These are phyloP conservation scores for Collybiopsis confluens DNA, from an alignment of 768 basidiomycete species.

Conservation along the genomic window DNA sequence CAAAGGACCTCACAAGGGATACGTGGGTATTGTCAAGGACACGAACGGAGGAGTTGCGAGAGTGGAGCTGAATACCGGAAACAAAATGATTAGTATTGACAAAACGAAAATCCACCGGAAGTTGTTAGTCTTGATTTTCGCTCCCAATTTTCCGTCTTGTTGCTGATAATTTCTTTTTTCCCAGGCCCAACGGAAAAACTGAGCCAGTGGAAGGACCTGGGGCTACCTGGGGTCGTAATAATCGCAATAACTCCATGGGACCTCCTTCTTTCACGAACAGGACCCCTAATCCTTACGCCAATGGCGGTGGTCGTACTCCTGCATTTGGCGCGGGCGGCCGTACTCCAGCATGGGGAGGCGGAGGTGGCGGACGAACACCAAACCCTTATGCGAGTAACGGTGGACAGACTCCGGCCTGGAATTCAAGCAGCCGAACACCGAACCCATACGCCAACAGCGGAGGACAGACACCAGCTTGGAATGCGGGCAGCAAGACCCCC, in stretches of 20 bases:
- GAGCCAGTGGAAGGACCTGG: conserved; percentile 41
- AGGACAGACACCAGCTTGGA: conserved; percentile 69
- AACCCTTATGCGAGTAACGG: conserved; percentile 55
- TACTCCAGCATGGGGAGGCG: conserved; percentile 30
- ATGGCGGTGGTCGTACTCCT: conserved; percentile 26
- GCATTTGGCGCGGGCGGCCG: conserved; percentile 19
- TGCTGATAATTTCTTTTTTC: conserved; percentile 7
- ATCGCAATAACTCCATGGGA: conserved; percentile 21
- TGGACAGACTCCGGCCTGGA: conserved; percentile 68
- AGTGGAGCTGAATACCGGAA: conserved; percentile 86
- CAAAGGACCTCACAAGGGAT: conserved; percentile 88
- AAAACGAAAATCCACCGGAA: conserved; percentile 73
- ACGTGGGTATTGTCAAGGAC: conserved; percentile 91
- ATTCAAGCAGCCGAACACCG: conserved; percentile 57
- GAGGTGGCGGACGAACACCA: conserved; percentile 50
- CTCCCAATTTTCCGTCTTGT: background rate
- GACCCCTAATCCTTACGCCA: conserved; percentile 41
- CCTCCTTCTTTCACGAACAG: conserved; percentile 29
- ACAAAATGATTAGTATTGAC: conserved; percentile 84
- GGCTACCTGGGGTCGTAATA: conserved; percentile 8
- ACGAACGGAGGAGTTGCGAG: conserved; percentile 81
- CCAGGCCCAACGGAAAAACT: conserved; percentile 56
- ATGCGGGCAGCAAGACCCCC: conserved; percentile 58
- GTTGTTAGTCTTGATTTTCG: conserved; percentile 46
- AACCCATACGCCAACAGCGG: conserved; percentile 59